phyloP scores from a whole-genome alignment of 495 filamentous ascomycete species.

The Aspergillus funiculosus region DNA sequence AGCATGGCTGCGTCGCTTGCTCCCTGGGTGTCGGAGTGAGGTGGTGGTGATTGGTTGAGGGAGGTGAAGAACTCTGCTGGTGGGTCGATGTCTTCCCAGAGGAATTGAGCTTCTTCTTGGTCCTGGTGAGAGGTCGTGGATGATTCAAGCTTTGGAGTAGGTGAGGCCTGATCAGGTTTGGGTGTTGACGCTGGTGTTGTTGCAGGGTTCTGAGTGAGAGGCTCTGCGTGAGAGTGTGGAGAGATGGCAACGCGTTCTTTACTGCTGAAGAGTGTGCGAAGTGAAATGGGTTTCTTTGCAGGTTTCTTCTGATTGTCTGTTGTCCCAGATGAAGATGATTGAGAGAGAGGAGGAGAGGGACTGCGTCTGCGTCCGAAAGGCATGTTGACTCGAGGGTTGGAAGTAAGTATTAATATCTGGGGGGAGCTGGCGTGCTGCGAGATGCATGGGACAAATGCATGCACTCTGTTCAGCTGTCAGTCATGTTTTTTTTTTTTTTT shows the following conservation, averaged over 20 bases:
- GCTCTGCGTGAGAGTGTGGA: neutral
- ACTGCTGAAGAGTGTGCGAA: constrained; percentile 2
- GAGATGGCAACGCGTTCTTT: neutral
- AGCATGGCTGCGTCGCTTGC: constrained; percentile 1
- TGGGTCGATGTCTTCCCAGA: constrained; percentile 19
- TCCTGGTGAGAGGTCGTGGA: neutral
- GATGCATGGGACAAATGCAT: no score
- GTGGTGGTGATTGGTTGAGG: neutral
- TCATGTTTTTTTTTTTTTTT: no score
- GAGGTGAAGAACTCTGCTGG: constrained; percentile 3
- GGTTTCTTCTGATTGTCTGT: neutral
- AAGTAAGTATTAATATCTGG: no score
- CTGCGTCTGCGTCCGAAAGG: constrained; percentile 1
- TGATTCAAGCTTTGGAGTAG: neutral
- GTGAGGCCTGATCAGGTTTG: neutral
- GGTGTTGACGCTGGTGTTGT: neutral
- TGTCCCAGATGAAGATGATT: neutral
- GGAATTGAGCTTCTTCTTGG: constrained; percentile 2
- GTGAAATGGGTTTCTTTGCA: neutral
- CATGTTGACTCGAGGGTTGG: no score
- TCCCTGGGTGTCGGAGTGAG: neutral
- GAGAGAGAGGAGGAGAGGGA: neutral
- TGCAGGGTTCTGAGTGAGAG: neutral
- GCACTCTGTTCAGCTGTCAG: no score
- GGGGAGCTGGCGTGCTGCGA: no score